Evolutionary conservation across 257 asterid genomes (phyloP), one percentile per base, ranked within the genome.

Genomic region (Nicotiana tabacum): DNA sequence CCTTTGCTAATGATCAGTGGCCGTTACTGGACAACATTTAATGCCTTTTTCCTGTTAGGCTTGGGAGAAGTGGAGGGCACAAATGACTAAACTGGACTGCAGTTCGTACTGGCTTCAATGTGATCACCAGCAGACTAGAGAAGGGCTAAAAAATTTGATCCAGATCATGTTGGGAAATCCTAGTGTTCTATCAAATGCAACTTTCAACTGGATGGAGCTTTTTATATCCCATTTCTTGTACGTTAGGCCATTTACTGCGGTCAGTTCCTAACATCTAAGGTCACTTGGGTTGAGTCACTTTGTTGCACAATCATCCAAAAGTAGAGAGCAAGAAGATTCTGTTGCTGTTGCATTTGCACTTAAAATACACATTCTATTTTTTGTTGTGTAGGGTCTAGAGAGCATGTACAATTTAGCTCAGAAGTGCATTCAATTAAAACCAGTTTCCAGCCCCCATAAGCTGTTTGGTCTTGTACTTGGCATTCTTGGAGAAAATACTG

Each of bases 1-100:
- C 24, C 67, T 61, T 85, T 82, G 64, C 64, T 76, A 76, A 76
- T 15, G 80, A 51, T 74, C 16, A 15, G 16, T 74, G 80, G 27
- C 64, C 16, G 16, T 39, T 57, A 10, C 35, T 1, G 77, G 76
- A 66, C 64, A 51, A 11, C 8, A 9, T 58, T 78, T 86, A 83
- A 83, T 82, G 46, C 67, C 48, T 80, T 82, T 37, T 69, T 83
- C 80, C 82, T 88, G 56, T 80, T 85, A 94, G 99, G 98, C 98
- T 55, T 96, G 99, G 98, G 99, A 96, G 82, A 96, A 90, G 85
- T 96, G 98, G 99, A 89, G 98, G 85, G 91, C 88, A 76, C 97
- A 96, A 85, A 88, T 94, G 80, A 94, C 97, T 39, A 94, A 94
- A 85, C 87, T 96, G 89, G 99, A 96, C 56, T 91, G 98, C 87